Conservation (phyloP, 2,329 filamentous ascomycete species). For the Lachnellula willkommii region DNA sequence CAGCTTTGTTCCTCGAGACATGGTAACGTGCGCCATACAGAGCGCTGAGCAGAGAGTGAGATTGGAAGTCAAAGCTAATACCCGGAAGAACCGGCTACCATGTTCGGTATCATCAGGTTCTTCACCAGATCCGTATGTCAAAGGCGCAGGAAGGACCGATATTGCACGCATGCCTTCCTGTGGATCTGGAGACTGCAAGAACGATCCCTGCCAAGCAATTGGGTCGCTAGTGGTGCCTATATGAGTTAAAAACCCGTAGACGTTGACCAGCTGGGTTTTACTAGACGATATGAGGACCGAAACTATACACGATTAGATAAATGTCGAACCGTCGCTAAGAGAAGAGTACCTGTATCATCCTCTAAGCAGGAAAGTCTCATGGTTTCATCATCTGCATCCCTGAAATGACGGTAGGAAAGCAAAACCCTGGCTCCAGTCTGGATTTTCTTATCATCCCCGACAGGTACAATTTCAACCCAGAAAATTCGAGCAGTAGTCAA, state of each 20-base stretch:
- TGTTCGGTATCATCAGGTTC: slow-evolving; percentile 26
- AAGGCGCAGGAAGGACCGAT: slow-evolving; percentile 12
- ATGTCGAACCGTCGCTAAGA: not conserved
- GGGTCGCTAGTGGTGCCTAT: not conserved
- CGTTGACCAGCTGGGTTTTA: slow-evolving; percentile 21
- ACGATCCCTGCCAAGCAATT: slow-evolving; percentile 17
- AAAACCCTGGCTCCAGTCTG: slow-evolving; percentile 28
- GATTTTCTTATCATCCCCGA: slow-evolving; percentile 12
- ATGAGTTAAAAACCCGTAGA: slow-evolving; percentile 23
- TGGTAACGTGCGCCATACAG: slow-evolving; percentile 23
- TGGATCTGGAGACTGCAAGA: slow-evolving; percentile 11
- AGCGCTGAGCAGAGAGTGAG: slow-evolving; percentile 40
- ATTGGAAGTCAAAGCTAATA: slow-evolving; percentile 39
- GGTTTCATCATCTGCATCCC: slow-evolving; percentile 34
- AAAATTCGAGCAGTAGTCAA: slow-evolving; percentile 40
- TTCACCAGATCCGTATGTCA: slow-evolving; percentile 4
- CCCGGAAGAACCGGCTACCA: slow-evolving; percentile 42
- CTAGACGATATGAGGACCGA: slow-evolving; percentile 25
- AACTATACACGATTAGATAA: slow-evolving; percentile 17
- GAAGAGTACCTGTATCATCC: slow-evolving; percentile 19
- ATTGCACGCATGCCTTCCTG: slow-evolving; percentile 5
- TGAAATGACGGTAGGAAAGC: slow-evolving; percentile 42
- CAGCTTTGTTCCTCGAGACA: not conserved
- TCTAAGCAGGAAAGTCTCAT: slow-evolving; percentile 36
- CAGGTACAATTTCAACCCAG: slow-evolving; percentile 27